Evolutionary conservation across 2,329 filamentous ascomycete species (phyloP), one percentile per base, ranked within the genome.

Genomic region (Aspergillus arachidicola): DNA sequence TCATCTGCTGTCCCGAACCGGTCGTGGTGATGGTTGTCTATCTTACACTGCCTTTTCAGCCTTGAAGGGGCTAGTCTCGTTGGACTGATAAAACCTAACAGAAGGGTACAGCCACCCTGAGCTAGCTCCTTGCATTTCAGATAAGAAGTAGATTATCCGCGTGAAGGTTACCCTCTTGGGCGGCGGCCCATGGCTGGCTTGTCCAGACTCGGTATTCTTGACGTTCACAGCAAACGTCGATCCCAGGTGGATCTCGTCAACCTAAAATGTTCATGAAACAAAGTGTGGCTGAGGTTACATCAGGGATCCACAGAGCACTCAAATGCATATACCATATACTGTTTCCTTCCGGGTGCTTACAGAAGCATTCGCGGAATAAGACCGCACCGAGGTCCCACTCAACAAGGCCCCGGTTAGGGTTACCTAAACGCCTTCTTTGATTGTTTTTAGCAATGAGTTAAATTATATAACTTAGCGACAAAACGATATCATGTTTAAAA

Each of bases 191-290:
- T n/a, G 36, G 3, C 10, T 6, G 6, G 36, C 28, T n/a, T n/a
- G 43, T 57, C 55, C 55, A 45, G 38, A 57, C 6, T 11, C 26
- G 55, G 55, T 57, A 57, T 57, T 43, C 55, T 57, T 57, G 1
- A 57, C 55, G 55, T 34, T 38, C 12, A n/a, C 6, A 2, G 38
- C 36, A 57, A 16, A 16, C 26, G 10, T 50, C n/a, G 46, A 30
- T 4, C 14, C 12, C 7, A 50, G 5, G 23, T 50, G 11, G 45
- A 26, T 23, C 45, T 28, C 9, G 14, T 28, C 45, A 48, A 28
- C 23, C 23, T 28, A 30, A 3, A 28, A 5, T 10, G 9, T 4
- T 19, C 16, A 4, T 30, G 46, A 50, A 50, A 50, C 46, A 28
- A 11, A 30, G 12, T 50, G 46, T 30, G 26, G 46, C 46, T 50